Evolutionary conservation across 208 protist species (phyloP), one percentile per base, ranked within the genome.

Genomic region (Leishmania gerbilli): DNA sequence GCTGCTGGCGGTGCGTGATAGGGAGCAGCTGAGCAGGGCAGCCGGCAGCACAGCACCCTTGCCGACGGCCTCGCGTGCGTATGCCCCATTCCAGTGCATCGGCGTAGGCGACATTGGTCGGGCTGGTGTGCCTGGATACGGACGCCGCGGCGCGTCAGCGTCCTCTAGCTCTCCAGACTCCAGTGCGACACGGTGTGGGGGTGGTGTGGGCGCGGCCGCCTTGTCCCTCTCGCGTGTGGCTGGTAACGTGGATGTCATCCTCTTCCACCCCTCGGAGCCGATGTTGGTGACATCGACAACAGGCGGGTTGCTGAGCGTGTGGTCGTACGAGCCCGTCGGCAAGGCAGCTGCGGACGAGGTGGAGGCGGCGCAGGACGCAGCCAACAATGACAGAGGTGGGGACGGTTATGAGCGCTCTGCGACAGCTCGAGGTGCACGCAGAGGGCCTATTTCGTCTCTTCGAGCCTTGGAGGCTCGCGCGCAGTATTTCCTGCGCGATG

Each of bases 241-340:
- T 51, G 79, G 84, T 49, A 72, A 58, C 49, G 76, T 84, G 11
- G 75, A 81, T 65, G 84, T 76, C 31, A 77, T 84, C 13, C 76
- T 91, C 21, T 95, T 96, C 77, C 91, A 96, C 80, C 89, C 91
- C 21, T 87, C 88, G 42, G 84, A 87, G 79, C 87, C 81, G 34
- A 79, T 92, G 51, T 77, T 92, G 58, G 77, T 93, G 45, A 90
- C 88, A 69, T 87, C 81, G 58, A 93, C 93, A 53, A 87, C 86
- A 47, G 87, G 88, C 15, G 91, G 90, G 9, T 74, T 91, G 64
- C 77, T 94, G 77, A 89, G 90, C 45, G 88, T 92, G 69, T 96
- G 93, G 93, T 86, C 79, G 17, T 91, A 91, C 79, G 80, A 84
- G 13, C 71, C 68, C 19, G 42, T 62, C 21, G 77, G 71, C 47